phyloP scores from a whole-genome alignment of 78 protist genomes.

The Dictyostelium purpureum region DNA sequence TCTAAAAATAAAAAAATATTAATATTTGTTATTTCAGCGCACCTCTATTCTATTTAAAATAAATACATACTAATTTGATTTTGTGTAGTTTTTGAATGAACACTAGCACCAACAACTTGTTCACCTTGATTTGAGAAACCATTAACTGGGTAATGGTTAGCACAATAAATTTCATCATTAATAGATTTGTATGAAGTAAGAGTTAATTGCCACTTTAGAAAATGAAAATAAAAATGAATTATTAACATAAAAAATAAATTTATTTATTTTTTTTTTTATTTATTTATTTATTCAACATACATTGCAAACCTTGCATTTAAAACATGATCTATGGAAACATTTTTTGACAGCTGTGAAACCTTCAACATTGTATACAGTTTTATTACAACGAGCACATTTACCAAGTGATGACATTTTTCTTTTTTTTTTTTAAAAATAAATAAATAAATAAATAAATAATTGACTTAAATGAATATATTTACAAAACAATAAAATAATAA shows the following conservation, averaged over 20 bases:
- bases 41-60: too few relatives aligned
- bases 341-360: conserved; percentile 41
- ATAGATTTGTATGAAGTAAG: conserved; percentile 31
- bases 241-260: background rate
- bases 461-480: too few relatives aligned
- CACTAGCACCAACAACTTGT: background rate
- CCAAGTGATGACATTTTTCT: conserved; percentile 25
- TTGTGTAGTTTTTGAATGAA: background rate
- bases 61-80: conserved; percentile 22
- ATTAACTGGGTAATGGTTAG: conserved; percentile 65
- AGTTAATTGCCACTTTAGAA: conserved; percentile 44
- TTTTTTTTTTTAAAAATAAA: background rate
- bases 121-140: conserved; percentile 26
- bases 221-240: background rate
- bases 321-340: conserved; percentile 14
- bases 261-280: background rate
- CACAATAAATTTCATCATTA: conserved; percentile 54
- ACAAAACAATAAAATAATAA: too few relatives aligned
- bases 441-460: too few relatives aligned
- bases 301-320: background rate
- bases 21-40: too few relatives aligned
- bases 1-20: background rate
- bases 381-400: conserved; percentile 15
- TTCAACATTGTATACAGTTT: conserved; percentile 23
- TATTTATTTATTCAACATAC: background rate